Percentiles rank a stretch among this genome's conserved stretches.
Conservation (phyloP, 2,329 filamentous ascomycete genomes). For the Fusarium bulbicola region DNA sequence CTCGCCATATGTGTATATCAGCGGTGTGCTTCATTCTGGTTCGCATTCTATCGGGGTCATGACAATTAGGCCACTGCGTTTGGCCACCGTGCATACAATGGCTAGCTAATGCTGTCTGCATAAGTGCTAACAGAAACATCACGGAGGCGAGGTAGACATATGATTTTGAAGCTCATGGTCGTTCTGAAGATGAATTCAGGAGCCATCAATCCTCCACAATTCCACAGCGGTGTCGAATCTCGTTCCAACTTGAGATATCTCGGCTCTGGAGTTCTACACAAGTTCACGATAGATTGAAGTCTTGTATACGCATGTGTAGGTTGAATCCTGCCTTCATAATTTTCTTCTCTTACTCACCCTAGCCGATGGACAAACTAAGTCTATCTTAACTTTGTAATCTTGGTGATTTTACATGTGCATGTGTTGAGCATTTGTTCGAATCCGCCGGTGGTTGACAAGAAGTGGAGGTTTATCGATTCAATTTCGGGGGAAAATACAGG, state of each 20-base stretch:
- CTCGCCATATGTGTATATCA: not conserved
- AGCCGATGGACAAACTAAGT: not conserved
- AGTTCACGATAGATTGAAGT: not conserved
- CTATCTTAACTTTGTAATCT: rapidly evolving
- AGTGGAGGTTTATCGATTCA: too few relatives aligned
- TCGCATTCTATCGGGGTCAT: not conserved
- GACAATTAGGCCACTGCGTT: not conserved
- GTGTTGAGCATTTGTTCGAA: not conserved
- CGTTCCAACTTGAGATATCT: not conserved
- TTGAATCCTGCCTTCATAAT: not conserved
- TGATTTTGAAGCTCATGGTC: not conserved
- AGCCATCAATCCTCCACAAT: not conserved
- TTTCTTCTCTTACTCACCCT: rapidly evolving
- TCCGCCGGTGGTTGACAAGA: not conserved
- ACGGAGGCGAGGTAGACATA: not conserved
- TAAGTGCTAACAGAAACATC: not conserved
- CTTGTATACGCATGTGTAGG: not conserved
- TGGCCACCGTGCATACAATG: not conserved
- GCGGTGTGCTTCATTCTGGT: not conserved
- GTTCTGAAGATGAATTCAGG: rapidly evolving
- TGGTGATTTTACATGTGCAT: not conserved
- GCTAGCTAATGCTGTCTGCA: not conserved
- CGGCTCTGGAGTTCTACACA: not conserved
- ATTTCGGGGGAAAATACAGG: not conserved
- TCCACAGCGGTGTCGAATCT: rapidly evolving